Conservation (phyloP, 768 basidiomycete species). For the Mycena leptocephala region DNA sequence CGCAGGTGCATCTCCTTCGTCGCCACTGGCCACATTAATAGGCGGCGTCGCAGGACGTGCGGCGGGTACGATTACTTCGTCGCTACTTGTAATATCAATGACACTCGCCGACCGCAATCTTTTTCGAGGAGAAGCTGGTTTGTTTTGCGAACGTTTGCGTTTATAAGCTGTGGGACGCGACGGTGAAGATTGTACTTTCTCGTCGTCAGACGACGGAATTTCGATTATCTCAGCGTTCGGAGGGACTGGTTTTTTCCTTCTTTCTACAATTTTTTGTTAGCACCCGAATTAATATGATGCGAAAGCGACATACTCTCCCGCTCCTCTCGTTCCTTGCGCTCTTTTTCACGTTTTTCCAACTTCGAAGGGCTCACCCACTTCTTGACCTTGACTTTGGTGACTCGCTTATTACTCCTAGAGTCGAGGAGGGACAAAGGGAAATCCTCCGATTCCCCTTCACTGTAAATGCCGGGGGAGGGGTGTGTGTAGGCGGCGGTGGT, state of each 20-base stretch:
- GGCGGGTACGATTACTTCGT: too few relatives aligned
- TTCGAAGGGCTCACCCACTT: neutral
- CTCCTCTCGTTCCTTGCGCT: neutral
- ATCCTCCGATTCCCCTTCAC: neutral
- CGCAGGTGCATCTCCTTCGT: neutral
- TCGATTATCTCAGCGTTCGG: neutral
- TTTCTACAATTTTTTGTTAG: neutral
- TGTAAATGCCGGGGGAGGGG: neutral
- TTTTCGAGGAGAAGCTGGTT: conserved; percentile 6
- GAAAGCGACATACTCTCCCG: neutral
- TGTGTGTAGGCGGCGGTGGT: neutral
- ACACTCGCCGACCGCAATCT: neutral
- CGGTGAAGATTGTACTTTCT: neutral
- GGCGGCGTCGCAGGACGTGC: too few relatives aligned
- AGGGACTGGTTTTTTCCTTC: neutral
- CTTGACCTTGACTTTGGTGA: neutral
- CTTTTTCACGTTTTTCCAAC: neutral
- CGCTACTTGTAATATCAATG: neutral
- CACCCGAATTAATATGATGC: neutral
- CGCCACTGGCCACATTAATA: too few relatives aligned
- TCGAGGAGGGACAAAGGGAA: neutral
- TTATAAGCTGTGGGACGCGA: neutral
- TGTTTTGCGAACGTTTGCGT: neutral
- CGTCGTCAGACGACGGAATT: conserved; percentile 9
- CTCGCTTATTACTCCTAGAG: neutral